Evolutionary conservation across 768 basidiomycete species (phyloP).

Genomic region (Kwoniella pini): DNA sequence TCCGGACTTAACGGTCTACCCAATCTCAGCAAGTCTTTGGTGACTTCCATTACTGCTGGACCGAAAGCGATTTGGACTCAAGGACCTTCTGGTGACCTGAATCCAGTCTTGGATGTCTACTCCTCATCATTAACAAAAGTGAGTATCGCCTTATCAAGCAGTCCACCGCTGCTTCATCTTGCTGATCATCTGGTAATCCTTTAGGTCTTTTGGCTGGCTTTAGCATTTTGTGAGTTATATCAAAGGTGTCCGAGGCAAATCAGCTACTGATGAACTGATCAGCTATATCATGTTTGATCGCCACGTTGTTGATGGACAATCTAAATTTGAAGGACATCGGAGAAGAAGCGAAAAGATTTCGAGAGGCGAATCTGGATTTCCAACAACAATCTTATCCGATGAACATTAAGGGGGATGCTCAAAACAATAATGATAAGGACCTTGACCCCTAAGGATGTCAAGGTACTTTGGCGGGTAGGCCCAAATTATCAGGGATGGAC

Average conservation of each 20-base stretch:
- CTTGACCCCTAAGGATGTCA: too few relatives aligned
- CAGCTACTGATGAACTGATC: background rate
- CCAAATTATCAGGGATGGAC: too few relatives aligned
- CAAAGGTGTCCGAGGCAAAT: background rate
- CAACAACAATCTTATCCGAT: constrained; percentile 10
- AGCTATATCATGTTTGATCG: constrained; percentile 22
- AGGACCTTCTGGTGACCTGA: background rate
- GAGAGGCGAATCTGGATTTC: background rate
- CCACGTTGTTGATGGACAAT: constrained; percentile 18
- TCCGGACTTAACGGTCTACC: constrained; percentile 9
- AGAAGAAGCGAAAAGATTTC: constrained; percentile 17
- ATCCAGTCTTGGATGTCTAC: constrained; percentile 18
- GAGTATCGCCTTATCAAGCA: background rate
- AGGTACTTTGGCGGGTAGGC: too few relatives aligned
- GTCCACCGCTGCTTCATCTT: too few relatives aligned
- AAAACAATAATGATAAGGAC: too few relatives aligned
- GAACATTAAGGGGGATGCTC: background rate
- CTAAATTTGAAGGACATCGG: constrained; percentile 25
- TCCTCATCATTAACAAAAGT: constrained; percentile 15
- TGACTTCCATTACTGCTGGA: background rate
- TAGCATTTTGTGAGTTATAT: constrained; percentile 19
- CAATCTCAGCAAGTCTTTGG: constrained; percentile 5
- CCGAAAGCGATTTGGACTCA: constrained; percentile 25
- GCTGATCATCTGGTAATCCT: background rate
- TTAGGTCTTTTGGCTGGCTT: constrained; percentile 26